These are phyloP conservation scores for Hortiboletus flavorubellus DNA, from an alignment of 768 basidiomycete genomes.

Conservation along the genomic window DNA sequence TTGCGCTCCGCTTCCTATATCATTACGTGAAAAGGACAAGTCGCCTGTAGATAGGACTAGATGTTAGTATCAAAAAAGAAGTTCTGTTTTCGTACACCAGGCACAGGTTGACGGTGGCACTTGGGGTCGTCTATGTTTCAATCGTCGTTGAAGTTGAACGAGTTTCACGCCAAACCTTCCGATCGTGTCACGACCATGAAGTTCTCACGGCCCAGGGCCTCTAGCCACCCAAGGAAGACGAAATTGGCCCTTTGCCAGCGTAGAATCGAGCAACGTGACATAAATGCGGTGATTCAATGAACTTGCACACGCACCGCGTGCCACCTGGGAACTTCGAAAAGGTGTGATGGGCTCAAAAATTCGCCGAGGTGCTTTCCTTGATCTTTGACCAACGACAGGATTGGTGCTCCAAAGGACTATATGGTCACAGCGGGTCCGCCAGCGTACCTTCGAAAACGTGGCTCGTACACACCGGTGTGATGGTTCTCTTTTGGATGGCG, in stretches of 20 bases:
- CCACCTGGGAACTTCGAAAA: slow-evolving; percentile 5
- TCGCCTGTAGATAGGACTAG: not conserved
- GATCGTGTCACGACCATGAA: not conserved
- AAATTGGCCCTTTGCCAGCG: not conserved
- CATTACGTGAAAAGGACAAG: not conserved
- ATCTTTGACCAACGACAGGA: not conserved
- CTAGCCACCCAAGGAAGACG: not conserved
- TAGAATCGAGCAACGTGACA: not conserved
- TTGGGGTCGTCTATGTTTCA: not conserved
- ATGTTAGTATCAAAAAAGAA: not conserved
- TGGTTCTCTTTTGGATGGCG: not conserved
- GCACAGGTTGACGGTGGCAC: not conserved
- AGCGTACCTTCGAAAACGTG: not conserved
- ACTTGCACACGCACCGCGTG: not conserved
- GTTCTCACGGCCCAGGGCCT: not conserved
- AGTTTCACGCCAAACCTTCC: not conserved
- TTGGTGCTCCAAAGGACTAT: not conserved
- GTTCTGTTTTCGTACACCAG: not conserved
- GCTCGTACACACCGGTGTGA: not conserved
- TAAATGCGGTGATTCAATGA: slow-evolving; percentile 1
- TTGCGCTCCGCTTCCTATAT: not conserved
- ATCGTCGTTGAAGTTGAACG: not conserved
- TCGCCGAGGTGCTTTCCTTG: not conserved
- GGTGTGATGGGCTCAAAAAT: not conserved
- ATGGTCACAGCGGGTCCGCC: not conserved